Percentiles rank a stretch among this genome's conserved stretches.
Conservation (phyloP, 257 asterid genomes). For the Ilex asprella region DNA sequence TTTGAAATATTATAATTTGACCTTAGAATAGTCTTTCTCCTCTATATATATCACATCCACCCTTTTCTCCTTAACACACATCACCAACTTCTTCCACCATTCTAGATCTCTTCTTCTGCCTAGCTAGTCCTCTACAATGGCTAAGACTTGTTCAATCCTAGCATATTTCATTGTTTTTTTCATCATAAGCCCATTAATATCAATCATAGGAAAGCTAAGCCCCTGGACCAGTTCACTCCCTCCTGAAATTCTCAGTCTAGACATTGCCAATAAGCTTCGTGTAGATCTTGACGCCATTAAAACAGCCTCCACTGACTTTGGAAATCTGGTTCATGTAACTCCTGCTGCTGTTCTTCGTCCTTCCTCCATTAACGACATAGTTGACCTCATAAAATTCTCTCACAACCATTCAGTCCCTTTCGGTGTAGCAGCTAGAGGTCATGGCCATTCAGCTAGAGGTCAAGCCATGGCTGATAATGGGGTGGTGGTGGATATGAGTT, state of each 20-base stretch:
- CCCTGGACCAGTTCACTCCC: slow-evolving; percentile 22
- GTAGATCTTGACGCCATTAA: slow-evolving; percentile 22
- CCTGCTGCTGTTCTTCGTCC: slow-evolving; percentile 62
- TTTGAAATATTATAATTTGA: too few species aligned
- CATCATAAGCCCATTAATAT: slow-evolving; percentile 20
- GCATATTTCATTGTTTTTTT: slow-evolving; percentile 11
- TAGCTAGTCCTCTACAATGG: slow-evolving; percentile 16
- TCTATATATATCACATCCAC: not conserved
- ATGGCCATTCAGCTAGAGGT: slow-evolving; percentile 68
- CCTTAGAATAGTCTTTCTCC: too few species aligned
- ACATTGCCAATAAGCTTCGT: slow-evolving; percentile 21
- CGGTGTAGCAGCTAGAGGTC: slow-evolving; percentile 53
- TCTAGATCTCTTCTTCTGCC: not conserved
- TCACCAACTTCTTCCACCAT: not conserved
- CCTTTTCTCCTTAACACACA: not conserved
- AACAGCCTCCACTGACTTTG: slow-evolving; percentile 51
- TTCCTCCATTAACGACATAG: slow-evolving; percentile 36
- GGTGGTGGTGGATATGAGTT: slow-evolving; percentile 56
- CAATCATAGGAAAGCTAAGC: slow-evolving; percentile 15
- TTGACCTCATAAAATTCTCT: slow-evolving; percentile 33
- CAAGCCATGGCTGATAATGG: slow-evolving; percentile 65
- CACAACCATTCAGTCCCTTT: slow-evolving; percentile 40
- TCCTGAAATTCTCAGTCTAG: slow-evolving; percentile 11
- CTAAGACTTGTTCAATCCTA: slow-evolving; percentile 15
- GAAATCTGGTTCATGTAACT: slow-evolving; percentile 36